Conservation (phyloP, 2,329 filamentous ascomycete species). For the Ceratocystis variospora region DNA sequence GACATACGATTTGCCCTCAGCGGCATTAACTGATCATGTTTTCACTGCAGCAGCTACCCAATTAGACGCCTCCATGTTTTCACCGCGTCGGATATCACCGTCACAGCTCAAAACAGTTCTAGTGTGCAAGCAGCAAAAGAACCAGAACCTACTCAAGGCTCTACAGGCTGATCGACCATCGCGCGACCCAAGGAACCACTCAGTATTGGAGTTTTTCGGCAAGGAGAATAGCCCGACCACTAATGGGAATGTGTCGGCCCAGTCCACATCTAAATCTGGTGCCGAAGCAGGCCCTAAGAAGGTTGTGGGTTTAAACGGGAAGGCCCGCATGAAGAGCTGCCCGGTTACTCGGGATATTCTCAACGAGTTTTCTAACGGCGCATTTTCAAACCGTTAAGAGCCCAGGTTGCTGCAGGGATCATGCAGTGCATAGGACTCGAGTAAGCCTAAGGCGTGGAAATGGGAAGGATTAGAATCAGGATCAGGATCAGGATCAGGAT, state of each 20-base stretch:
- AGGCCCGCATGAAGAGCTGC: conserved; percentile 49
- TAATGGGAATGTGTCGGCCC: too few species aligned
- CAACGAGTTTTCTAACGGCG: conserved; percentile 39
- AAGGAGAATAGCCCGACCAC: conserved; percentile 33
- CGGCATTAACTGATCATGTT: conserved; percentile 51
- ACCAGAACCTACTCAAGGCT: conserved; percentile 22
- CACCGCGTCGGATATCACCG: conserved; percentile 20
- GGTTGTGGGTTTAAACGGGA: conserved; percentile 44
- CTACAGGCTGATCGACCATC: conserved; percentile 23
- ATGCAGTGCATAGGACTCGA: neutral
- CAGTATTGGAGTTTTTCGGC: conserved; percentile 20
- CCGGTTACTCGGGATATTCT: conserved; percentile 63
- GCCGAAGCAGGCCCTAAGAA: conserved; percentile 34
- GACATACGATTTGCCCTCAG: conserved; percentile 57
- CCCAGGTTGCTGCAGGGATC: neutral
- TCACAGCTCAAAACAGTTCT: neutral
- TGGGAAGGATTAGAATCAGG: too few species aligned
- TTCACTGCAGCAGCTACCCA: conserved; percentile 49
- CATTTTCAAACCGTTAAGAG: neutral
- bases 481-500: too few species aligned
- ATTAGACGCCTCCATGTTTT: conserved; percentile 17
- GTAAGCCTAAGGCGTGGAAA: neutral
- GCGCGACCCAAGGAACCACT: conserved; percentile 18
- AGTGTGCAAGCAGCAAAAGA: conserved; percentile 20
- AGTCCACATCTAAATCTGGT: conserved; percentile 25